A percentile compares a stretch with the other conserved stretches of the same genome.
phyloP scores from a whole-genome alignment of 371 early-diverging fungal genomes.

The Syncephalis plumigaleata region DNA sequence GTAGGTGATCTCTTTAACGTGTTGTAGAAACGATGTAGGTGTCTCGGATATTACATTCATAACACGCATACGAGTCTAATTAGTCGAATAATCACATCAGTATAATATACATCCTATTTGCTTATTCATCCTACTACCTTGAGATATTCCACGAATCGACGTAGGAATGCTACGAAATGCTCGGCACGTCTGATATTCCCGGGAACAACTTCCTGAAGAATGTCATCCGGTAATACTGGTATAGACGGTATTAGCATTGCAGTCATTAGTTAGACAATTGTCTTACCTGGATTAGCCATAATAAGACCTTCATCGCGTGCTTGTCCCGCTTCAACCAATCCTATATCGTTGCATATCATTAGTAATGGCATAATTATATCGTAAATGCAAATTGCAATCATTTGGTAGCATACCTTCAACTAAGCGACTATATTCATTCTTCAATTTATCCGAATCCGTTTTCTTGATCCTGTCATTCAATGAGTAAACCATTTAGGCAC shows the following conservation, averaged over 20 bases:
- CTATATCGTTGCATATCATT: conserved; percentile 7
- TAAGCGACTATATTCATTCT: conserved; percentile 70
- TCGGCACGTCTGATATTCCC: conserved; percentile 96
- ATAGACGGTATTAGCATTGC: neutral
- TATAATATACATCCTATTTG: neutral
- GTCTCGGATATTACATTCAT: conserved; percentile 97
- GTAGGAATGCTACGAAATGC: conserved; percentile 94
- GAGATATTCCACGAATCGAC: conserved; percentile 96
- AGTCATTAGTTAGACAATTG: neutral
- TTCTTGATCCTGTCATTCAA: conserved; percentile 52
- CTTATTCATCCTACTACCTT: conserved; percentile 46
- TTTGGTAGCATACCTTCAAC: conserved; percentile 42
- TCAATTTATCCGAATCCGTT: conserved; percentile 70
- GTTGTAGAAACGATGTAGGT: conserved; percentile 81
- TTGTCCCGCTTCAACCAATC: conserved; percentile 54
- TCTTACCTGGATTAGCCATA: conserved; percentile 41
- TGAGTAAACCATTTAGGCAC: no score
- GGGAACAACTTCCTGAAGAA: conserved; percentile 88
- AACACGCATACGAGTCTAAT: conserved; percentile 87
- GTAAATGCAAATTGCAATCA: no score
- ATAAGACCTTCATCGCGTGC: conserved; percentile 57
- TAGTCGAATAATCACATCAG: no score
- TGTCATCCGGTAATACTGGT: conserved; percentile 74
- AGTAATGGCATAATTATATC: neutral
- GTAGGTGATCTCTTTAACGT: conserved; percentile 81